These are phyloP conservation scores for Samsoniella hepiali DNA, from an alignment of 2,329 filamentous ascomycete genomes.

Conservation along the genomic window DNA sequence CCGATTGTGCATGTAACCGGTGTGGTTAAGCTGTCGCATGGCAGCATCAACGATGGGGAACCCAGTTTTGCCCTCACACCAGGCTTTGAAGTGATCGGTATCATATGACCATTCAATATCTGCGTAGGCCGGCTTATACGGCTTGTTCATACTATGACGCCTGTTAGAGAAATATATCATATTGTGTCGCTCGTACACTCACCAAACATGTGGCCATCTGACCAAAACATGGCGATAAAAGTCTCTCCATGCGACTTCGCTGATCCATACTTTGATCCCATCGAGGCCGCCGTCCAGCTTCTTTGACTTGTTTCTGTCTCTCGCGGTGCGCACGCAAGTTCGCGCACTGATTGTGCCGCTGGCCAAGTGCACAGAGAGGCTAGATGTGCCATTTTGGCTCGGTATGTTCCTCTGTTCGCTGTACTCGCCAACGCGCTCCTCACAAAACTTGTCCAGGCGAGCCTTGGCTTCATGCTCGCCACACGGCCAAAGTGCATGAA, in stretches of 20 bases:
- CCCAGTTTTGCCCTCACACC: slow-evolving; percentile 72
- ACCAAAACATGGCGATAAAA: slow-evolving; percentile 86
- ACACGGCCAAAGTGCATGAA: slow-evolving; percentile 64
- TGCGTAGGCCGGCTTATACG: slow-evolving; percentile 76
- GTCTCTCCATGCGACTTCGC: slow-evolving; percentile 81
- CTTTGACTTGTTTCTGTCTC: slow-evolving; percentile 59
- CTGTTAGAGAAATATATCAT: neutral
- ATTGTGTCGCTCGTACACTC: slow-evolving; percentile 26
- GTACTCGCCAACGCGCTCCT: slow-evolving; percentile 61
- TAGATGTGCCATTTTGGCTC: slow-evolving; percentile 58
- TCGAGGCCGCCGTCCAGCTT: slow-evolving; percentile 63
- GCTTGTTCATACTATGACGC: slow-evolving; percentile 51
- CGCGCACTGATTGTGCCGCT: slow-evolving; percentile 65
- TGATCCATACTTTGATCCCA: slow-evolving; percentile 72
- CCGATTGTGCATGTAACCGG: slow-evolving; percentile 81
- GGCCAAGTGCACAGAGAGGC: slow-evolving; percentile 70
- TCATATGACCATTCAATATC: slow-evolving; percentile 82
- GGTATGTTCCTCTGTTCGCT: slow-evolving; percentile 64
- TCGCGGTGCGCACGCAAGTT: slow-evolving; percentile 62
- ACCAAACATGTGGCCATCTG: slow-evolving; percentile 81
- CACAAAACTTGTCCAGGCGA: slow-evolving; percentile 64
- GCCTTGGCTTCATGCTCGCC: slow-evolving; percentile 69
- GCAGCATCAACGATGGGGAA: slow-evolving; percentile 83
- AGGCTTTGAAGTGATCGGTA: slow-evolving; percentile 63
- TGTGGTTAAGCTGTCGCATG: slow-evolving; percentile 70